These are phyloP conservation scores for Vickermania spadyakhi DNA, from an alignment of 208 protist species.

Conservation along the genomic window DNA sequence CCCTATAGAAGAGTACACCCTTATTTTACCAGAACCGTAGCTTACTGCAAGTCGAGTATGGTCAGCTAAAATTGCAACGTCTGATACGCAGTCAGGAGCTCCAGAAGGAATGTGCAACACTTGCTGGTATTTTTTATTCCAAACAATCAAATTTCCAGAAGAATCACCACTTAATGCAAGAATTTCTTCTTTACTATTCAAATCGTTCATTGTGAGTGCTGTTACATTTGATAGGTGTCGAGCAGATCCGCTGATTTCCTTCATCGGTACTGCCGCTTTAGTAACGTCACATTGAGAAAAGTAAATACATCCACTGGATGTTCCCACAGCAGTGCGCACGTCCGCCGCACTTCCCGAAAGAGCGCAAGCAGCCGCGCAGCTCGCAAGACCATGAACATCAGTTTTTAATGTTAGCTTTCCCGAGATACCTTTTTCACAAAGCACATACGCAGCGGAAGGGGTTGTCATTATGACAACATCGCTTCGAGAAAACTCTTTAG, in stretches of 20 bases:
- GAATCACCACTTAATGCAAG: neutral
- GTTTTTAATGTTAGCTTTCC: neutral
- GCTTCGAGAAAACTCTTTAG: neutral
- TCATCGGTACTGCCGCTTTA: neutral
- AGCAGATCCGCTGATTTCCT: neutral
- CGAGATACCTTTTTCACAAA: neutral
- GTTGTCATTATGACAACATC: neutral
- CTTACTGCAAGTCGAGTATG: constrained; percentile 19
- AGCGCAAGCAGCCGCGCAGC: neutral
- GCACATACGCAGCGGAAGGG: neutral
- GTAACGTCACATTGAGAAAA: neutral
- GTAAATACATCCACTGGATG: neutral
- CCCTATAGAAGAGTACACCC: constrained; percentile 23
- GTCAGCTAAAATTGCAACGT: neutral
- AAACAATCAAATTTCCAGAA: neutral
- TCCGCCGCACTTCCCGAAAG: neutral
- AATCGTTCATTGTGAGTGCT: neutral
- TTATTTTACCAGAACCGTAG: constrained; percentile 41
- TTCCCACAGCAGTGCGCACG: neutral
- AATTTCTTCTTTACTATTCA: neutral
- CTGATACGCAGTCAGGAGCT: constrained; percentile 31
- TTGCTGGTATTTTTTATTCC: neutral
- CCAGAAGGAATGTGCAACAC: neutral
- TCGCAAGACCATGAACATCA: neutral
- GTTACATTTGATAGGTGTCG: neutral